Evolutionary conservation across 331 rosid species (phyloP).

Genomic region (Telfairia occidentalis): DNA sequence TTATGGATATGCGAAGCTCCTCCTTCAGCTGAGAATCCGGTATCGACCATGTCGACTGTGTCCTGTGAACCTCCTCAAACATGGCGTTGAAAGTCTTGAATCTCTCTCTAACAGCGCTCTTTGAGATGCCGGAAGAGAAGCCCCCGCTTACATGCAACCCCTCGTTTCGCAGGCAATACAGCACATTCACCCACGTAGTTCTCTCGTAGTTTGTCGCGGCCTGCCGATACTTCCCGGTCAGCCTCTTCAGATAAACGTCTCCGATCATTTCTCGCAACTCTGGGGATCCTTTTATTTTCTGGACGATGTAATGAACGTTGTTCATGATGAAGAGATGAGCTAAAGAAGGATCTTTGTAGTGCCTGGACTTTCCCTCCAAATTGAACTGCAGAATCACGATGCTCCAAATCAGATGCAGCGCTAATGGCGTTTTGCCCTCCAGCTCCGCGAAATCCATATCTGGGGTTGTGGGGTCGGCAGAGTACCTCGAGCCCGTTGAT

Average conservation of each 20-base stretch:
- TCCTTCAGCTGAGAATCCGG: conserved; percentile 95
- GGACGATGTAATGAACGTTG: conserved; percentile 94
- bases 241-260: conserved; percentile 70
- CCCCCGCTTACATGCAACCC: conserved; percentile 84
- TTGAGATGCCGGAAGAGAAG: conserved; percentile 83
- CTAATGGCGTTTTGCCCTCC: conserved; percentile 73
- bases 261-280: conserved; percentile 77
- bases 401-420: conserved; percentile 91
- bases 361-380: conserved; percentile 88
- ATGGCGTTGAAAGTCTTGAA: conserved; percentile 92
- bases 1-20: conserved; percentile 79
- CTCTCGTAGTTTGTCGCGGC: conserved; percentile 94
- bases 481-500: conserved; percentile 64
- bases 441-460: conserved; percentile 81
- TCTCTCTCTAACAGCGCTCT: conserved; percentile 86
- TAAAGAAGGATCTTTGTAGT: conserved; percentile 65
- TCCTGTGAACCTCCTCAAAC: conserved; percentile 94
- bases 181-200: conserved; percentile 86
- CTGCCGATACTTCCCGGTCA: conserved; percentile 72
- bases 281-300: conserved; percentile 77
- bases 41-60: conserved; percentile 74
- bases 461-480: conserved; percentile 69
- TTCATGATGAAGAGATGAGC: conserved; percentile 83
- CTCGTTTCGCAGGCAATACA: conserved; percentile 79
- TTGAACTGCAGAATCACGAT: conserved; percentile 83